A percentile compares a stretch with the other conserved stretches of the same genome.
phyloP scores from a whole-genome alignment of 805 yeast species.

The Jamesozyma rosinii region DNA sequence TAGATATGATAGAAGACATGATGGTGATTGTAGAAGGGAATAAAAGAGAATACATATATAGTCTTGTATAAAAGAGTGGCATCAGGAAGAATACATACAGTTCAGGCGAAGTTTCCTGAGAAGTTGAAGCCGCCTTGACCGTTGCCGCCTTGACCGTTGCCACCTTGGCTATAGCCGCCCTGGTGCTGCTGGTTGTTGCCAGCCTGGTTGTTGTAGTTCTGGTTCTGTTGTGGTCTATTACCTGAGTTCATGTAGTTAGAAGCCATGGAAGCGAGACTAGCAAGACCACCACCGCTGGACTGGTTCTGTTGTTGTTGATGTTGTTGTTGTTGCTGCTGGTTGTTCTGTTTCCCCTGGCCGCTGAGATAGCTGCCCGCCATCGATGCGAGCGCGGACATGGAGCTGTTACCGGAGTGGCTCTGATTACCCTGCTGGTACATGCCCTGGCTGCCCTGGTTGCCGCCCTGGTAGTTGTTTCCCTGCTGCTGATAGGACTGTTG shows the following conservation, averaged over 20 bases:
- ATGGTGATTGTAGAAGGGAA: too few relatives aligned
- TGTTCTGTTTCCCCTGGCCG: neutral
- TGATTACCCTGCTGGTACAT: neutral
- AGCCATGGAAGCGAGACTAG: constrained; percentile 17
- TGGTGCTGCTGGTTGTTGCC: constrained; percentile 3
- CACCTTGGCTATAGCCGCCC: constrained; percentile 2
- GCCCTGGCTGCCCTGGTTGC: constrained; percentile 1
- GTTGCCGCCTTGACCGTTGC: neutral
- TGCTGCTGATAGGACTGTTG: constrained; percentile 4
- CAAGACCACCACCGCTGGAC: constrained; percentile 2
- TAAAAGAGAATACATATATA: too few relatives aligned
- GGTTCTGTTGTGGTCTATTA: constrained; percentile 5
- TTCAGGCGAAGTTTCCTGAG: constrained; percentile 12
- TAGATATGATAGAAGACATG: too few relatives aligned
- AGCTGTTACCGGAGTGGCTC: constrained; percentile 1
- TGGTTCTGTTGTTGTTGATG: neutral
- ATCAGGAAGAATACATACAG: too few relatives aligned
- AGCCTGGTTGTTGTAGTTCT: neutral
- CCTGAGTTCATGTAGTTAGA: constrained; percentile 10
- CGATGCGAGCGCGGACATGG: constrained; percentile 9
- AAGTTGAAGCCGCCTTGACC: constrained; percentile 9
- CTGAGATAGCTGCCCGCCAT: constrained; percentile 9
- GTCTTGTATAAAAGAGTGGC: too few relatives aligned
- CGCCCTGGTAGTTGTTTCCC: neutral
- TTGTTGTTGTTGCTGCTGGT: neutral